These are phyloP conservation scores for Theileria sp. DNA, from an alignment of 169 alveolate genomes.

Conservation along the genomic window DNA sequence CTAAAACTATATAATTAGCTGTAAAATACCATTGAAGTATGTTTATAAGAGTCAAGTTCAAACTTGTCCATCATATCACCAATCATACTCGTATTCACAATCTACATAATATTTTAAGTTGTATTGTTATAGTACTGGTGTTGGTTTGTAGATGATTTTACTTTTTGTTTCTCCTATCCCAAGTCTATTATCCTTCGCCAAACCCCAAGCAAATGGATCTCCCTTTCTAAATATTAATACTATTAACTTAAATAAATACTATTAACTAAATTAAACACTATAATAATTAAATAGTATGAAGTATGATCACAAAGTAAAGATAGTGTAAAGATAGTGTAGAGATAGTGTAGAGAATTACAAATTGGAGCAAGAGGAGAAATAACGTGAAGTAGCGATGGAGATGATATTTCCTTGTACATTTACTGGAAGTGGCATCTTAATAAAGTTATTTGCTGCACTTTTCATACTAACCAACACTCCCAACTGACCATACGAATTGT, in stretches of 20 bases:
- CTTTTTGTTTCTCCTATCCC: slow-evolving; percentile 66
- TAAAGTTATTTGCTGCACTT: slow-evolving; percentile 43
- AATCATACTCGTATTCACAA: slow-evolving; percentile 33
- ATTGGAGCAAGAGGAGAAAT: slow-evolving; percentile 48
- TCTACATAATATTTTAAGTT: neutral
- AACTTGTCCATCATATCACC: slow-evolving; percentile 44
- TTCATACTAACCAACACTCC: slow-evolving; percentile 57
- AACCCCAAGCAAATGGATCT: slow-evolving; percentile 74
- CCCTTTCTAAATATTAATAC: slow-evolving; percentile 48
- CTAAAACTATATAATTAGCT: slow-evolving; percentile 3
- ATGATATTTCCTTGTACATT: slow-evolving; percentile 18
- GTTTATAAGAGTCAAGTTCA: neutral
- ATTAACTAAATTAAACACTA: no score
- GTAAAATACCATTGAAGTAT: slow-evolving; percentile 2
- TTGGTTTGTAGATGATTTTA: slow-evolving; percentile 62
- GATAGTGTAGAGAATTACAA: slow-evolving; percentile 23
- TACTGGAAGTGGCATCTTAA: slow-evolving; percentile 45
- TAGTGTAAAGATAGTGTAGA: neutral
- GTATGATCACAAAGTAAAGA: neutral
- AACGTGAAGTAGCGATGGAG: slow-evolving; percentile 41
- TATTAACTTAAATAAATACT: no score
- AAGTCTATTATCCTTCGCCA: slow-evolving; percentile 60
- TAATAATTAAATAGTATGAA: no score
- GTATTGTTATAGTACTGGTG: slow-evolving; percentile 38
- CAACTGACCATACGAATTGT: slow-evolving; percentile 58